Evolutionary conservation across 805 yeast genomes (phyloP).

Genomic region (Metschnikowia noctiluminum): DNA sequence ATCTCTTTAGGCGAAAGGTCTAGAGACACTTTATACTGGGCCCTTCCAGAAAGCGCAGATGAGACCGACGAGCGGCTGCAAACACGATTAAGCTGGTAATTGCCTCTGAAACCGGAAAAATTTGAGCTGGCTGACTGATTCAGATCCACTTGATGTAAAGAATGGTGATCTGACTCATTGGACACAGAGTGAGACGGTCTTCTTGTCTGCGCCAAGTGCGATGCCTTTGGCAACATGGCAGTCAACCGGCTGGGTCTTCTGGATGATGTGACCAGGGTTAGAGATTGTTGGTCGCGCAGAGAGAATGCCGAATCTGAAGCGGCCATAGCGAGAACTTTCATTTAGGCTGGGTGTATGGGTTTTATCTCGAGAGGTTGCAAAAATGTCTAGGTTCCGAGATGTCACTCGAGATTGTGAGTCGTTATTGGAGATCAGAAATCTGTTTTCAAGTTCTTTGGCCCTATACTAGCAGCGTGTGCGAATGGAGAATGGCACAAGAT

Average conservation of each 20-base stretch:
- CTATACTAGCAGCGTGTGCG: too few relatives aligned
- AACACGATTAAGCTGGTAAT: conserved; percentile 26
- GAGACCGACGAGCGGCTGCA: conserved; percentile 23
- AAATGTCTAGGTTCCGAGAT: not conserved
- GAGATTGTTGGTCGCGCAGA: not conserved
- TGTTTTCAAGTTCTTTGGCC: too few relatives aligned
- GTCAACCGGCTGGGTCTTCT: conserved; percentile 2
- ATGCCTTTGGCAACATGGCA: not conserved
- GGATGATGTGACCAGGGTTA: not conserved
- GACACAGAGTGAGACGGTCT: not conserved
- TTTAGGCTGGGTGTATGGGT: not conserved
- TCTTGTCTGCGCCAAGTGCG: not conserved
- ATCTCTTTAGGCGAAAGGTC: conserved; percentile 32
- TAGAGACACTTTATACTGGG: conserved; percentile 22
- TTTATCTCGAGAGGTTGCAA: not conserved
- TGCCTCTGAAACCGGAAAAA: conserved; percentile 9
- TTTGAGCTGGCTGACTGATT: not conserved
- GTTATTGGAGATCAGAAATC: too few relatives aligned
- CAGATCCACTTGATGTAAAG: not conserved
- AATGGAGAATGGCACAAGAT: too few relatives aligned
- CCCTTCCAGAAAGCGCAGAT: conserved; percentile 17
- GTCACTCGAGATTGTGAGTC: too few relatives aligned
- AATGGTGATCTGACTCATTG: not conserved
- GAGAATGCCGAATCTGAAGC: not conserved
- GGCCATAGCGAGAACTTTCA: not conserved